phyloP scores from a whole-genome alignment of 192 early-diverging fungal genomes.

The Borealophlyctis nickersoniae region DNA sequence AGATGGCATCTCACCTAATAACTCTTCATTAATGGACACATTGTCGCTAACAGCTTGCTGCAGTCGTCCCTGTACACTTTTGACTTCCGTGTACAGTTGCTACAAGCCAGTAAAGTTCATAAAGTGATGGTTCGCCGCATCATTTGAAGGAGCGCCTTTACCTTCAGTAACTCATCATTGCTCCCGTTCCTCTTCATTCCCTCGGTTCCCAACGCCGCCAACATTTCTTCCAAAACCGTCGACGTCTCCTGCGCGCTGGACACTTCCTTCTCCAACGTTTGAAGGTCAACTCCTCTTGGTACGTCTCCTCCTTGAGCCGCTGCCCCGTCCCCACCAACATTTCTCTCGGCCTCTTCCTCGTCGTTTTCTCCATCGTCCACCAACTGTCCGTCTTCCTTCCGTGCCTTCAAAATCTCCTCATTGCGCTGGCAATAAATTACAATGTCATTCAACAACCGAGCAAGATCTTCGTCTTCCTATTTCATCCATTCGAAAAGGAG shows the following conservation, averaged over 20 bases:
- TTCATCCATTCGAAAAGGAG: neutral
- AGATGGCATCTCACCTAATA: conserved; percentile 11
- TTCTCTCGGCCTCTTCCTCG: neutral
- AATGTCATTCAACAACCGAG: conserved; percentile 30
- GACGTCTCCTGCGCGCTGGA: conserved; percentile 15
- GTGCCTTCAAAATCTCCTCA: conserved; percentile 17
- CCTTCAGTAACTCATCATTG: conserved; percentile 14
- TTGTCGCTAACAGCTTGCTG: conserved; percentile 18
- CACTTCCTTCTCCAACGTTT: conserved; percentile 6
- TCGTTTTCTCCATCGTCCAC: neutral
- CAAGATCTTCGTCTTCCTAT: conserved; percentile 24
- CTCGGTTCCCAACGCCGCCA: conserved; percentile 1
- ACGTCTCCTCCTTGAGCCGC: neutral
- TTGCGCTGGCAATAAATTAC: conserved; percentile 30
- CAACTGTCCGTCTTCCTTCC: neutral
- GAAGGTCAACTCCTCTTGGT: conserved; percentile 5
- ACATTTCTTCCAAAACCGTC: conserved; percentile 23
- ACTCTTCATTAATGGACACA: conserved; percentile 15
- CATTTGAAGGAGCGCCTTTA: neutral
- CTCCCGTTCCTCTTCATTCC: conserved; percentile 10
- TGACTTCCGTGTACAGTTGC: conserved; percentile 28
- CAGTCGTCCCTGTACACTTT: conserved; percentile 8
- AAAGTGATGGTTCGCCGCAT: neutral
- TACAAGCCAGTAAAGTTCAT: no score
- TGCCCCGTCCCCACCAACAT: neutral